phyloP scores from a whole-genome alignment of 1,284 basidiomycete species.

The Sphaerobolus stellatus region DNA sequence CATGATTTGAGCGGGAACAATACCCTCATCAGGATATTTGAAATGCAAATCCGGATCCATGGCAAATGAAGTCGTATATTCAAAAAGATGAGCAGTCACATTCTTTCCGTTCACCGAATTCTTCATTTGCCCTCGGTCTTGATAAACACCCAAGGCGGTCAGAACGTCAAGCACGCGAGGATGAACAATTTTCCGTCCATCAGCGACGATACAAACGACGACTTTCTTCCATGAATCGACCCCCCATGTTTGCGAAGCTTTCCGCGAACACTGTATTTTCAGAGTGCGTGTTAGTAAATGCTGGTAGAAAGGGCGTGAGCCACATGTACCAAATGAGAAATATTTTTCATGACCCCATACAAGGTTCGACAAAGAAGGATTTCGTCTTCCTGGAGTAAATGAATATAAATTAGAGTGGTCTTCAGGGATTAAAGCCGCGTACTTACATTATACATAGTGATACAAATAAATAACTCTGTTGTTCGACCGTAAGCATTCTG shows the following conservation, averaged over 20 bases:
- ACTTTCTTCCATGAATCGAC: conserved; percentile 97
- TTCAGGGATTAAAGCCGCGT: neutral
- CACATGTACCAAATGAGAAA: conserved; percentile 23
- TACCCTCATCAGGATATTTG: conserved; percentile 93
- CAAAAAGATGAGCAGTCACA: conserved; percentile 93
- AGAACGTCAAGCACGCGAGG: conserved; percentile 92
- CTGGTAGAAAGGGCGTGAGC: conserved; percentile 18
- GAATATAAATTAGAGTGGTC: conserved; percentile 1
- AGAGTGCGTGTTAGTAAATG: conserved; percentile 79
- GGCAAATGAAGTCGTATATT: conserved; percentile 91
- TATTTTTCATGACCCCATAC: conserved; percentile 87
- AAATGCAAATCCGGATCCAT: conserved; percentile 89
- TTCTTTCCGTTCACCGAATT: conserved; percentile 85
- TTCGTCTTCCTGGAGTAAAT: conserved; percentile 79
- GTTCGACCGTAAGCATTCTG: conserved; percentile 79
- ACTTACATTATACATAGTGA: conserved; percentile 93
- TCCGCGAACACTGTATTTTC: conserved; percentile 65
- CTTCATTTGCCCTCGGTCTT: conserved; percentile 82
- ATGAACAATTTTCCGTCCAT: conserved; percentile 90
- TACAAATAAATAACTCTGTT: conserved; percentile 92
- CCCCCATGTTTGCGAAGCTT: conserved; percentile 95
- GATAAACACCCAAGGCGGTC: conserved; percentile 78
- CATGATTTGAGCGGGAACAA: conserved; percentile 89
- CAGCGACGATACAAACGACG: conserved; percentile 93
- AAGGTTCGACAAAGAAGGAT: conserved; percentile 90